Evolutionary conservation across 805 yeast species (phyloP).

Genomic region (Candida sithepensis): DNA sequence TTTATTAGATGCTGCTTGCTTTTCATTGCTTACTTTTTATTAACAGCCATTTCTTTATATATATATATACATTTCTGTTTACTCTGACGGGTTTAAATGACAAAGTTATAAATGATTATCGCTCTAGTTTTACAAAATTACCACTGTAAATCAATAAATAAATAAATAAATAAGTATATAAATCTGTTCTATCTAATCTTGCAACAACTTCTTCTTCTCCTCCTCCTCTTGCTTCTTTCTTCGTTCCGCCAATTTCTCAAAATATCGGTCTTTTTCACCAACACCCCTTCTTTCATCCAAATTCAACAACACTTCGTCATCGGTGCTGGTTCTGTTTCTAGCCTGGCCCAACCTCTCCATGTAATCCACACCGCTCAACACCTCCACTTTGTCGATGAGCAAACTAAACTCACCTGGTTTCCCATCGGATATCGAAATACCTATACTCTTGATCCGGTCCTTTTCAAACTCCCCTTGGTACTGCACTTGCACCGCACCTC

Average conservation of each 20-base stretch:
- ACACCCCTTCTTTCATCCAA: background rate
- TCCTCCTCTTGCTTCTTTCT: background rate
- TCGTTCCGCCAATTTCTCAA: background rate
- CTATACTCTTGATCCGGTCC: slow-evolving; percentile 64
- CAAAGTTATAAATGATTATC: no score
- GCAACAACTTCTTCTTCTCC: background rate
- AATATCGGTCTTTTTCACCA: background rate
- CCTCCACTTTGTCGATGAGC: slow-evolving; percentile 70
- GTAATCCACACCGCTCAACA: slow-evolving; percentile 53
- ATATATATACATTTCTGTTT: no score
- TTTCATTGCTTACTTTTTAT: no score
- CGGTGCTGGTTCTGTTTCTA: slow-evolving; percentile 20
- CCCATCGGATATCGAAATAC: slow-evolving; percentile 73
- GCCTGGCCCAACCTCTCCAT: slow-evolving; percentile 37
- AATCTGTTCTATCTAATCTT: background rate
- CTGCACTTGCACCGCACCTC: slow-evolving; percentile 59
- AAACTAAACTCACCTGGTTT: slow-evolving; percentile 73
- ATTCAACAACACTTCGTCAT: background rate
- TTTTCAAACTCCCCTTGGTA: slow-evolving; percentile 57
- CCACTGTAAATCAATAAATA: background rate
- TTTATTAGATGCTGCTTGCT: no score
- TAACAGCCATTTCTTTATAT: no score
- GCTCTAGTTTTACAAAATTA: no score
- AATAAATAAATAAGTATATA: background rate
- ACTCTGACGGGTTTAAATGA: no score